Conservation (phyloP, 129 eudicot species). For the Helianthus annuus region DNA sequence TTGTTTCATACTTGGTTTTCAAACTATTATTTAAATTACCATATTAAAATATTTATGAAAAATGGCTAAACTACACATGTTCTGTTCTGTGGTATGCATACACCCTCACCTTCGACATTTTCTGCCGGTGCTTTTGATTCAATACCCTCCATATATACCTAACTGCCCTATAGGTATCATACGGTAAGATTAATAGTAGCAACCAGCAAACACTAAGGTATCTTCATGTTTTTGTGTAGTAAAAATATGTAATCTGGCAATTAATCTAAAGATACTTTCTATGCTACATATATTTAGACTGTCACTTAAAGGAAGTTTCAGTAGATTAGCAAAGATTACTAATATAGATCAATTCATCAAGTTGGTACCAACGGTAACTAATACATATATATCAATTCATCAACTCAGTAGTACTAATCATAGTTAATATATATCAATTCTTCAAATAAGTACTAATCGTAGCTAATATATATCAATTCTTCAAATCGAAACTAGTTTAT, state of each 20-base stretch:
- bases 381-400: neutral
- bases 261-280: neutral
- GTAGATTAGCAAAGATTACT: neutral
- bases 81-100: neutral
- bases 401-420: neutral
- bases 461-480: too few relatives aligned
- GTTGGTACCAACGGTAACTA: neutral
- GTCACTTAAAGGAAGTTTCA: neutral
- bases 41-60: neutral
- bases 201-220: neutral
- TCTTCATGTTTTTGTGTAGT: neutral
- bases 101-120: conserved; percentile 56
- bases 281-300: neutral
- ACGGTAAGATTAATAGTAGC: conserved; percentile 9
- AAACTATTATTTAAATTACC: neutral
- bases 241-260: neutral
- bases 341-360: neutral
- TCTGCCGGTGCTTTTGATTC: conserved; percentile 42
- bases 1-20: neutral
- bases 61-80: neutral
- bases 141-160: conserved; percentile 34
- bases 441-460: neutral
- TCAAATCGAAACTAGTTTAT: too few relatives aligned
- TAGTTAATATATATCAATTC: neutral
- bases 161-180: conserved; percentile 17